Conservation (phyloP, 108 stramenopile genomes). For the Cyclotella choctawhatcheeana region DNA sequence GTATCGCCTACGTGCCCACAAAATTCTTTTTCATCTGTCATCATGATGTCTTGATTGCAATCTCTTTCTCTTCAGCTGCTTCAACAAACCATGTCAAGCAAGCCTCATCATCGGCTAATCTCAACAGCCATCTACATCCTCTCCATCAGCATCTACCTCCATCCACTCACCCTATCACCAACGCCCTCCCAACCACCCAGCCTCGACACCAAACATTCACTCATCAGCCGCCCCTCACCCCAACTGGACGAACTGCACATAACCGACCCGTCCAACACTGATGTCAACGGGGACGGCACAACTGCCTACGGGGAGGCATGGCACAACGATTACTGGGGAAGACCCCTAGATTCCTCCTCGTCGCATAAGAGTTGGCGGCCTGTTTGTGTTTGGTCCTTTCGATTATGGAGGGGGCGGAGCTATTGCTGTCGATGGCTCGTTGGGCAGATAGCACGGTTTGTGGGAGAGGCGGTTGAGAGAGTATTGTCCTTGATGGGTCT, state of each 20-base stretch:
- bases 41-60: too few relatives aligned
- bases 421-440: constrained; percentile 4
- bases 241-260: constrained; percentile 82
- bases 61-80: too few relatives aligned
- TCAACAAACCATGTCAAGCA: too few relatives aligned
- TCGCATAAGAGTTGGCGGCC: constrained; percentile 83
- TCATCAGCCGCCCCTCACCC: constrained; percentile 36
- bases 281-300: constrained; percentile 45
- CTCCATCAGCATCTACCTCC: constrained; percentile 42
- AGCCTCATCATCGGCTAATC: neutral
- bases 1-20: too few relatives aligned
- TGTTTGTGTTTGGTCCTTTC: constrained; percentile 71
- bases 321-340: constrained; percentile 61
- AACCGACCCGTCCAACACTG: constrained; percentile 54
- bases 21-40: too few relatives aligned
- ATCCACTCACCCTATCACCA: constrained; percentile 32
- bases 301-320: constrained; percentile 40
- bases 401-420: constrained; percentile 48
- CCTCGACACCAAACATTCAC: too few relatives aligned
- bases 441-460: neutral
- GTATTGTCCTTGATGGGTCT: constrained; percentile 3
- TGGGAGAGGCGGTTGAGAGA: neutral
- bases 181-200: constrained; percentile 23
- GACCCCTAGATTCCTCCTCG: constrained; percentile 51
- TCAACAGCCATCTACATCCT: constrained; percentile 27